Conservation (phyloP, 2,329 filamentous ascomycete species). For the Thelonectria olida region DNA sequence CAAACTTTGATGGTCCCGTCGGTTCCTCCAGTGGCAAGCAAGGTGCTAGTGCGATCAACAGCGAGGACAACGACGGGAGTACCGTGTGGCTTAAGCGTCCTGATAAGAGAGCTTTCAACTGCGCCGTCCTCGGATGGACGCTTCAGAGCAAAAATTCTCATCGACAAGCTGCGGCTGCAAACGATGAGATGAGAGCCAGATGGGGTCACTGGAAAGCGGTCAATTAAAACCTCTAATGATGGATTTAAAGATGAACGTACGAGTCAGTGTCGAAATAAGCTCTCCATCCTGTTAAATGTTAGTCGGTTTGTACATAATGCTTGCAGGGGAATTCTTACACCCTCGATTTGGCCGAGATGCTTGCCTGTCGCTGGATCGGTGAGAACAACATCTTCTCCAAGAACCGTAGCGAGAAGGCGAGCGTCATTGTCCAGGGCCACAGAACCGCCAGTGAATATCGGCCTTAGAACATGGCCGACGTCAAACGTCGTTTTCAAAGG, state of each 20-base stretch:
- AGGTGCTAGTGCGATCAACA: constrained; percentile 85
- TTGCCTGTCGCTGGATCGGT: constrained; percentile 85
- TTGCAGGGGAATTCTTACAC: constrained; percentile 60
- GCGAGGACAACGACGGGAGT: constrained; percentile 89
- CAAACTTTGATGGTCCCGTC: constrained; percentile 96
- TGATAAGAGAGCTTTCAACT: constrained; percentile 73
- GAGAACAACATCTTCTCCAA: constrained; percentile 92
- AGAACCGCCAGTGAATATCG: constrained; percentile 92
- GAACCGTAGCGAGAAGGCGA: constrained; percentile 82
- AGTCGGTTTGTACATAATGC: constrained; percentile 17
- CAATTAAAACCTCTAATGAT: constrained; percentile 22
- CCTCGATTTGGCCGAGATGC: constrained; percentile 87
- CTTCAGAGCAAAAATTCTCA: constrained; percentile 86
- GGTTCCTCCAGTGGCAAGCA: constrained; percentile 91
- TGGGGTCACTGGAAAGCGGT: constrained; percentile 73
- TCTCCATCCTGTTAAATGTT: constrained; percentile 73
- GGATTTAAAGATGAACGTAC: constrained; percentile 51
- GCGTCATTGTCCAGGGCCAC: constrained; percentile 85
- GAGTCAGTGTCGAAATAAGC: constrained; percentile 76
- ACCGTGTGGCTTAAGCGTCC: constrained; percentile 88
- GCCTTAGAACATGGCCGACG: constrained; percentile 81
- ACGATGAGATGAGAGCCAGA: constrained; percentile 87
- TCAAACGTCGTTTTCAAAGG: constrained; percentile 90
- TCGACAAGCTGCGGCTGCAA: constrained; percentile 94
- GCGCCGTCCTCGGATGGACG: constrained; percentile 63